Conservation (phyloP, 2,329 filamentous ascomycete species). For the Colletotrichum scovillei region DNA sequence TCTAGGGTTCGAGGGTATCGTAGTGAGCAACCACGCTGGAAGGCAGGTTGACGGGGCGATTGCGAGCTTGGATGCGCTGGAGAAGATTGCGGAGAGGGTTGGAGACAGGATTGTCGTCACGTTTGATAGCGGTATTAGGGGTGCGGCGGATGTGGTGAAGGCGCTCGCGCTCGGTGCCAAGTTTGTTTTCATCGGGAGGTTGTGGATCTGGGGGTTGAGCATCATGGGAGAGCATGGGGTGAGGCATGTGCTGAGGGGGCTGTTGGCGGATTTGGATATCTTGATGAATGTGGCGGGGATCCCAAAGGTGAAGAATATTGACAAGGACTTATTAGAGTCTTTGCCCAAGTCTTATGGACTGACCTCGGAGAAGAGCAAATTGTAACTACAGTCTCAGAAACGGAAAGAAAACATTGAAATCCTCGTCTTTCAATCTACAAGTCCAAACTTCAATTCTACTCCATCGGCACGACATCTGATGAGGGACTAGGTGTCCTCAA, state of each 20-base stretch:
- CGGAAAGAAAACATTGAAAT: background rate
- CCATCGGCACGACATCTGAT: background rate
- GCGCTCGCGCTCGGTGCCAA: conserved; percentile 67
- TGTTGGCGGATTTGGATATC: conserved; percentile 65
- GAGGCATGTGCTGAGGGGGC: conserved; percentile 19
- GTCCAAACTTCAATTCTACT: too few species aligned
- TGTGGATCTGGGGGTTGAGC: conserved; percentile 61
- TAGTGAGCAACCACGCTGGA: conserved; percentile 71
- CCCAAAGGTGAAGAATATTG: conserved; percentile 51
- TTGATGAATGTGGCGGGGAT: conserved; percentile 67
- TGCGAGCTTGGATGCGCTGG: conserved; percentile 56
- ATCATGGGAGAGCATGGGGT: conserved; percentile 31
- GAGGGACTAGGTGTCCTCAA: background rate
- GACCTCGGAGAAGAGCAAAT: conserved; percentile 24
- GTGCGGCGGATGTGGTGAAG: conserved; percentile 70
- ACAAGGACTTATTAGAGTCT: conserved; percentile 21
- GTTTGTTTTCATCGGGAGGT: conserved; percentile 67
- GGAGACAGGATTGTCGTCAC: conserved; percentile 46
- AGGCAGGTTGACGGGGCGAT: conserved; percentile 59
- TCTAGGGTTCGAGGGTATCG: conserved; percentile 68
- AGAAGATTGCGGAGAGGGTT: conserved; percentile 56
- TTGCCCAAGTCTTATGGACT: conserved; percentile 20
- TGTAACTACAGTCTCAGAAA: background rate
- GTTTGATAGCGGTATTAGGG: conserved; percentile 60
- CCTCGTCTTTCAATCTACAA: too few species aligned